Conservation (phyloP, 2,329 filamentous ascomycete genomes). For the Lachnellula suecica region DNA sequence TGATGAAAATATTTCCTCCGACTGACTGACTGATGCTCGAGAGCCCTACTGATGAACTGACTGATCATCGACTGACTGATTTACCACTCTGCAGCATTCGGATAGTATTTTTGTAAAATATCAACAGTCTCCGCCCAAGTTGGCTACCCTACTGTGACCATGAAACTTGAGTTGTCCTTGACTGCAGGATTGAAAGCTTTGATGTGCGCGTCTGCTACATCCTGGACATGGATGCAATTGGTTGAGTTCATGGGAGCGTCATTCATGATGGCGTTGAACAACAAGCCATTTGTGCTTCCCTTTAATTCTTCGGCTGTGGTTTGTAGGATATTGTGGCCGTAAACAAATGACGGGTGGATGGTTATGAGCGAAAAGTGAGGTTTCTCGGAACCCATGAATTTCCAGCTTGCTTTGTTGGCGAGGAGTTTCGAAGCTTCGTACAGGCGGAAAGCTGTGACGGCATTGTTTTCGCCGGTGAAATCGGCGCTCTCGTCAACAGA, state of each 20-base stretch:
- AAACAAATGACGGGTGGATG: conserved; percentile 9
- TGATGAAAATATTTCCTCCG: no score
- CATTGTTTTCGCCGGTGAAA: neutral
- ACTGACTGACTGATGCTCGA: no score
- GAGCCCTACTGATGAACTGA: no score
- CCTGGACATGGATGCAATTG: conserved; percentile 3
- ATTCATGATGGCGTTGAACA: conserved; percentile 6
- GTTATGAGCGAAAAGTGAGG: conserved; percentile 9
- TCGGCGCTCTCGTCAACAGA: conserved; percentile 2
- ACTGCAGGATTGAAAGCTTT: neutral
- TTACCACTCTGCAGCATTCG: neutral
- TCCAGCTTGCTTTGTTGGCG: conserved; percentile 8
- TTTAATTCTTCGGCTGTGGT: neutral
- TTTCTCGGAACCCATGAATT: conserved; percentile 6
- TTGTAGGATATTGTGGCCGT: conserved; percentile 8
- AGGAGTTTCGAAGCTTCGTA: conserved; percentile 17
- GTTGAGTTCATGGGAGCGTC: neutral
- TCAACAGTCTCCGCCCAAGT: conserved; percentile 8
- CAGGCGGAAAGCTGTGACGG: neutral
- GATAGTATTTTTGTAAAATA: conserved; percentile 8
- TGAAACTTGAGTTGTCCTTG: neutral
- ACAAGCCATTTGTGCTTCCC: neutral
- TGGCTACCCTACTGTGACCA: neutral
- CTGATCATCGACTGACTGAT: no score
- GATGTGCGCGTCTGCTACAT: conserved; percentile 14